Evolutionary conservation across 2,329 filamentous ascomycete genomes (phyloP).

Genomic region (Corinectria fuckeliana): DNA sequence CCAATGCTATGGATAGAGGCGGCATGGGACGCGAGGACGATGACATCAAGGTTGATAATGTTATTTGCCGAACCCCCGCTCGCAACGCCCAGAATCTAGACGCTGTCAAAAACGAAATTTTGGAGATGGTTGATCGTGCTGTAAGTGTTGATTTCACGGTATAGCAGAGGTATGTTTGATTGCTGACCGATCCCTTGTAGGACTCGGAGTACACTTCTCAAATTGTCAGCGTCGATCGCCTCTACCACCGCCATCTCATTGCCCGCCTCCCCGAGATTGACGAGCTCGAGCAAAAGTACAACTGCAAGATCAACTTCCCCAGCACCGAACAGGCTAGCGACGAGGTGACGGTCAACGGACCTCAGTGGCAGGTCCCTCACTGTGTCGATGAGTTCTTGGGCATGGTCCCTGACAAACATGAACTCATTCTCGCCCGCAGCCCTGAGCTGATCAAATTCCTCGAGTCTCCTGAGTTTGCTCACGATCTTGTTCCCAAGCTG

Average conservation of each 20-base stretch:
- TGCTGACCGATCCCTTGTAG: conserved; percentile 45
- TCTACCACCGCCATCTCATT: conserved; percentile 95
- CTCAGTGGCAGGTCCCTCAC: conserved; percentile 97
- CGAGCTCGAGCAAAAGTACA: conserved; percentile 97
- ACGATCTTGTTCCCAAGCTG: conserved; percentile 82
- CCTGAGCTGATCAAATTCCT: conserved; percentile 81
- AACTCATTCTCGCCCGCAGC: conserved; percentile 81
- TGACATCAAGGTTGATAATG: conserved; percentile 98
- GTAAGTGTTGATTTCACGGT: conserved; percentile 53
- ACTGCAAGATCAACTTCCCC: conserved; percentile 98
- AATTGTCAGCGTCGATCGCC: conserved; percentile 88
- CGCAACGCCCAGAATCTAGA: conserved; percentile 97
- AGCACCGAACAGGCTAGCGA: conserved; percentile 98
- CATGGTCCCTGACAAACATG: conserved; percentile 97
- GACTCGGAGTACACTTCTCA: conserved; percentile 97
- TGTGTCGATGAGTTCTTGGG: conserved; percentile 96
- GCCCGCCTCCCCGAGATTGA: conserved; percentile 88
- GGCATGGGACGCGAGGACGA: conserved; percentile 93
- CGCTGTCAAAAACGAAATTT: conserved; percentile 96
- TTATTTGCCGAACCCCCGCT: conserved; percentile 96
- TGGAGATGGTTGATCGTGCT: conserved; percentile 98
- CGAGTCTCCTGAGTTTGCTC: conserved; percentile 79
- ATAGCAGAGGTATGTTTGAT: not conserved
- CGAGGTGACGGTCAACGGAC: conserved; percentile 92
- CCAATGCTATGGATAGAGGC: conserved; percentile 95